Evolutionary conservation across 345 rosid genomes (phyloP), one percentile per base, ranked within the genome.

Genomic region (Carallia brachiata): DNA sequence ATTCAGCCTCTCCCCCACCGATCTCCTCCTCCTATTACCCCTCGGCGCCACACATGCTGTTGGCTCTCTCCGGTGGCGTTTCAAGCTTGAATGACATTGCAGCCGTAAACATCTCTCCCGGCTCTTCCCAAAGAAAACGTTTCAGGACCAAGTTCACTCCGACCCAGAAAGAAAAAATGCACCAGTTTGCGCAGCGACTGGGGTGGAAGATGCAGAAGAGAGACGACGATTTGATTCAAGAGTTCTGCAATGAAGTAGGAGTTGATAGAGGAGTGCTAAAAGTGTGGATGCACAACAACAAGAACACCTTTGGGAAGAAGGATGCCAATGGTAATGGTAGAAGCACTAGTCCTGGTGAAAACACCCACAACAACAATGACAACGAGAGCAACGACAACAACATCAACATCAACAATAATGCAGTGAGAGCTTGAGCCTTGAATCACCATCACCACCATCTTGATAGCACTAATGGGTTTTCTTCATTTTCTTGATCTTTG

Each of bases 271-370:
- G 70, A 1, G 97, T 90, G 13, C 74, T 94, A 40, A 94, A 94
- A 74, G 98, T 94, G 0, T 91, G 97, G 98, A 94, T 94, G 97
- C 98, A 94, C 65, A 94, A 94, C 77, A 94, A 94, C 78, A 94
- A 94, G 86, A 87, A 73, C 73, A 84, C 88, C 44, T 77, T 87
- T 6, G 87, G 73, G 28, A 84, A 84, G 60, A 79, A 66, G 39
- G 82, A 80, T 12, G 4, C 56, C 6, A 59, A 75, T 65, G 70
- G 66, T 23, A n/a, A 19, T 13, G 17, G 17, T 36, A 58, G 27
- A 28, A 58, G 28, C 5, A 36, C 60, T 40, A 70, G 61, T n/a
- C 52, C 62, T 27, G 70, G 18, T 58, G 68, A 18, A 36, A 28
- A 32, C 60, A 57, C 48, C 48, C 55, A 48, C 50, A 65, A 59